Conservation (phyloP, 169 alveolate species). For the Neospora caninum region DNA sequence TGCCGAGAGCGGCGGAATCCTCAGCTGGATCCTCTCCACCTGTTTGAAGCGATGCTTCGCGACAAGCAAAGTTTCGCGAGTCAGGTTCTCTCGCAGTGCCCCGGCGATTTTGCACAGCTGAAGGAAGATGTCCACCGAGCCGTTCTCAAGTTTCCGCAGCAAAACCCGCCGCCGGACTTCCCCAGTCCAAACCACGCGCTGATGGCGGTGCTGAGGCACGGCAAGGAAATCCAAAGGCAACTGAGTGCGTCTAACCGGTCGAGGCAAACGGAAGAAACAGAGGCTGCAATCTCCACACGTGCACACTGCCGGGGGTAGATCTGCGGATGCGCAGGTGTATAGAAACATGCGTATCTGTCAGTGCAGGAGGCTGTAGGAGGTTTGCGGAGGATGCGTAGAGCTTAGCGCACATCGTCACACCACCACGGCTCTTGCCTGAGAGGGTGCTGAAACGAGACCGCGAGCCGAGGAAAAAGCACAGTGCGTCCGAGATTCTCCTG, state of each 20-base stretch:
- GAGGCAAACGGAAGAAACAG: not conserved
- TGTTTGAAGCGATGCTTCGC: slow-evolving; percentile 44
- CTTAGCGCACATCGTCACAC: no score
- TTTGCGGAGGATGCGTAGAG: no score
- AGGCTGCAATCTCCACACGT: no score
- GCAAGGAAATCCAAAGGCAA: slow-evolving; percentile 38
- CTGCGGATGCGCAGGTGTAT: no score
- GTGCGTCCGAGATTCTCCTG: no score
- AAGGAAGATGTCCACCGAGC: slow-evolving; percentile 37
- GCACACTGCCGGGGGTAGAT: no score
- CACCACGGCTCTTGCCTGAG: no score
- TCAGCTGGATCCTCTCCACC: slow-evolving; percentile 53
- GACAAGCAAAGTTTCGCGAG: slow-evolving; percentile 55
- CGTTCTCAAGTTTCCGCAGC: slow-evolving; percentile 51
- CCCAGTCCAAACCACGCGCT: slow-evolving; percentile 54
- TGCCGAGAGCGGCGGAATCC: slow-evolving; percentile 46
- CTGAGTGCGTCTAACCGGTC: slow-evolving; percentile 38
- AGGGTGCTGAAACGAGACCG: no score
- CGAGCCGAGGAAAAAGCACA: no score
- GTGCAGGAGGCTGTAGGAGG: no score
- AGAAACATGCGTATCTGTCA: no score
- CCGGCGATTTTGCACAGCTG: slow-evolving; percentile 22
- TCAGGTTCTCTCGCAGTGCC: slow-evolving; percentile 44
- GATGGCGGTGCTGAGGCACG: slow-evolving; percentile 48
- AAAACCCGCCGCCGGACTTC: slow-evolving; percentile 56